A percentile compares a stretch with the other conserved stretches of the same genome.
These are phyloP conservation scores for Phytophthora niederhauseri DNA, from an alignment of 352 stramenopile species.

Conservation along the genomic window DNA sequence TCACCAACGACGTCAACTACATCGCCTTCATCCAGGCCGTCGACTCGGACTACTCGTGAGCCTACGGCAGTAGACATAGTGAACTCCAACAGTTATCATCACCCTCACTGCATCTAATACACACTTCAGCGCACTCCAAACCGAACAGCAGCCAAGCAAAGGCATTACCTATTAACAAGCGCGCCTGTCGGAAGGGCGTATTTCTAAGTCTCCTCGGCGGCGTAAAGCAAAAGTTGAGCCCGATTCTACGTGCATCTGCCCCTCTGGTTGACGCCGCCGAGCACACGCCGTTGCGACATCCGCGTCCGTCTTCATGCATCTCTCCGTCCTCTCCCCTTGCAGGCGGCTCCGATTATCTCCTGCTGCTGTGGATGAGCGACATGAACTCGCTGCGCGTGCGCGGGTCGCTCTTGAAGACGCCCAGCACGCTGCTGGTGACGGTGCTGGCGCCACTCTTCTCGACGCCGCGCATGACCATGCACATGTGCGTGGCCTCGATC, in stretches of 20 bases:
- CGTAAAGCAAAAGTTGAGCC: conserved; percentile 42
- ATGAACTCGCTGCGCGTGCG: conserved; percentile 90
- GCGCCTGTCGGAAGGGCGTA: conserved; percentile 46
- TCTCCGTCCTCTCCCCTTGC: not conserved
- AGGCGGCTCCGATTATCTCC: conserved; percentile 48
- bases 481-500: conserved; percentile 99
- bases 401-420: conserved; percentile 96
- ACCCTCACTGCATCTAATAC: not conserved
- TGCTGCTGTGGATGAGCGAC: conserved; percentile 84
- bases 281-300: conserved; percentile 47
- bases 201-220: conserved; percentile 43
- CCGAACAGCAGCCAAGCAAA: not conserved
- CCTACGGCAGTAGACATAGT: not conserved
- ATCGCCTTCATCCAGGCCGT: conserved; percentile 74
- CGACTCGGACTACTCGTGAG: conserved; percentile 67
- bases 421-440: conserved; percentile 96
- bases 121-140: not conserved
- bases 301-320: not conserved
- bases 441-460: conserved; percentile 97
- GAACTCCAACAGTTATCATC: not conserved
- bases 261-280: conserved; percentile 45
- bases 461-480: conserved; percentile 99
- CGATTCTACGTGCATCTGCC: conserved; percentile 5
- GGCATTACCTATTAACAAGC: conserved; percentile 32
- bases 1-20: conserved; percentile 82